Evolutionary conservation across 257 asterid genomes (phyloP), one percentile per base, ranked within the genome.

Genomic region (Lantana camara): DNA sequence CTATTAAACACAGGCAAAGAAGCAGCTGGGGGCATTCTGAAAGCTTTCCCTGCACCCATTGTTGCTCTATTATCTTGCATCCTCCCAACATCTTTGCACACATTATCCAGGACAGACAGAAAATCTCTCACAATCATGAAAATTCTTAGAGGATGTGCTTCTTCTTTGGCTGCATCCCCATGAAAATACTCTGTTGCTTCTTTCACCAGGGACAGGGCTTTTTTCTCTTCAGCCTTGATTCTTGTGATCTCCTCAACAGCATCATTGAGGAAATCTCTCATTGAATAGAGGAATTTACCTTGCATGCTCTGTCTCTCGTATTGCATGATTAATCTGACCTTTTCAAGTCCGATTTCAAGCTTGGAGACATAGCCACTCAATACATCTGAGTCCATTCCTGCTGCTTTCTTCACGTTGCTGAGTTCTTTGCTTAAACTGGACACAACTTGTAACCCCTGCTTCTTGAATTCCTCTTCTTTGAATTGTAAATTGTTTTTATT

Each of bases 341-440:
- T 90, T 56, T 83, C 91, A 14, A 94, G 95, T 42, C 99, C 99
- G 63, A 64, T 77, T 64, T 85, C 97, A 24, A 94, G 95, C 76
- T 94, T 94, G 37, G 83, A 68, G 50, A 90, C 91, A 23, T 94
- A 94, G 91, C 96, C 77, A 50, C 83, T 85, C 72, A 94, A 68
- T 29, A 94, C 98, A 47, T 88, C 99, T 1, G 98, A 90, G 81
- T 94, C 99, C 99, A 90, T 90, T 30, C 88, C 96, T 17, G 99
- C 99, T 27, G 98, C 91, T 57, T 85, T 88, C 66, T 77, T 85
- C 1, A 90, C 95, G 52, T 70, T 86, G 32, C 79, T 82, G 11
- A 94, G 92, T 77, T 94, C 99, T 74, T 82, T 79, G 77, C 96
- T 78, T 20, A 94, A 60, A 40, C 96, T 96, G 1, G 90, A 85